Base-by-base conservation (phyloP, 2,329 filamentous ascomycete genomes). In the Trichophyton schoenleinii region DNA sequence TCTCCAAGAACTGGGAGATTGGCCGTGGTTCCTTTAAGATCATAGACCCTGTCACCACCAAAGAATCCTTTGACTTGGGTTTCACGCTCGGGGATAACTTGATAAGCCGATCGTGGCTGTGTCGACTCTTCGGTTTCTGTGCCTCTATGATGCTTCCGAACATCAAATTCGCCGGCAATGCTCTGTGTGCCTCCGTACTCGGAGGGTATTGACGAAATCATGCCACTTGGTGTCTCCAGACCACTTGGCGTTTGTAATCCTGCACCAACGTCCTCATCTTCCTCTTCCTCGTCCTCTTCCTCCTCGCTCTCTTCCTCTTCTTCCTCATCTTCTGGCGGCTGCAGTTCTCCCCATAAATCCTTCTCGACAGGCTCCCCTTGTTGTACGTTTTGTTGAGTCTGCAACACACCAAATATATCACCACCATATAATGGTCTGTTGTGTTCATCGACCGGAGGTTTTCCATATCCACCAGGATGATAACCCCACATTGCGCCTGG, bases 401-500 rank as follows among this genome's bases (percentile, higher is more conserved):
- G 81, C 61, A 84, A 72, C 57, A 95, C 84, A 63, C 94, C 94
- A 70, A 96, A 96, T 22, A 97, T 89, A 73, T 99, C 94, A 67
- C 94, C 92, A 59, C 92, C 94, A 70, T 91, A 97, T 2, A 96
- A 78, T 0, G 94, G 91, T 58, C 89, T 81, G 73, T 96, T 95
- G 72, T 89, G 88, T 68, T 97, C 94, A 70, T 97, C 92, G 0
- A 95, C 86, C 0, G 94, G 94, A 0, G 94, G 92, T 72, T 97
- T 97, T 58, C 94, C 94, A 79, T 92, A 99, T 63, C 92, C 91
- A 63, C 94, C 94, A 6, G 92, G 91, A 67, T 92, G 88, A 73
- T 95, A 99, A 1, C 94, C 94, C 94, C 94, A 99, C 62, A 86
- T 84, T 25, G 88, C 91, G 57, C 92, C 92, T 0, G 89, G 81